Conservation (phyloP, 768 basidiomycete genomes). For the Boletus coccyginus region DNA sequence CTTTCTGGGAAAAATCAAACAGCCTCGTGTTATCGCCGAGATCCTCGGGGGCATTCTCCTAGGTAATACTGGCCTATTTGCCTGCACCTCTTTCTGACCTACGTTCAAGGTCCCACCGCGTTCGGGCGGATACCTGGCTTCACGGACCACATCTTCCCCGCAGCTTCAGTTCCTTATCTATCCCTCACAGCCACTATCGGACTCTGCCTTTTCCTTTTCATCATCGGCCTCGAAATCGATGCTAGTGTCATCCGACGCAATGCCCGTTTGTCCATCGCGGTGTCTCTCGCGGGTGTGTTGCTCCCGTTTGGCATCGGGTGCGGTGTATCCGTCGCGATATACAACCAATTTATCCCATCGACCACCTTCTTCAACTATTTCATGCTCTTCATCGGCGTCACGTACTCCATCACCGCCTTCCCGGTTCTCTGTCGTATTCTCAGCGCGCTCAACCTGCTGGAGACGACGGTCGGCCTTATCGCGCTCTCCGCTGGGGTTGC, state of each 20-base stretch:
- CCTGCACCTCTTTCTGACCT: conserved; percentile 54
- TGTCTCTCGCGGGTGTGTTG: conserved; percentile 79
- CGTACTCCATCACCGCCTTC: conserved; percentile 86
- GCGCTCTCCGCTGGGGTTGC: conserved; percentile 92
- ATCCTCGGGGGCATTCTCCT: conserved; percentile 88
- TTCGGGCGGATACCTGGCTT: conserved; percentile 88
- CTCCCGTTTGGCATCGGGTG: conserved; percentile 88
- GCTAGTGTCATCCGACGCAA: conserved; percentile 72
- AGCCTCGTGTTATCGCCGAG: conserved; percentile 93
- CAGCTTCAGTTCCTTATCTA: conserved; percentile 66
- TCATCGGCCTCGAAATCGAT: conserved; percentile 93
- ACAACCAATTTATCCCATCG: conserved; percentile 64
- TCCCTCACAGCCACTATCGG: conserved; percentile 89
- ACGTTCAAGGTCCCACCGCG: conserved; percentile 42
- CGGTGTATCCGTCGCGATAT: conserved; percentile 69
- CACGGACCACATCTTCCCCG: conserved; percentile 81
- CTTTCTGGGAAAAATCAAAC: conserved; percentile 64
- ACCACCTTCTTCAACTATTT: conserved; percentile 76
- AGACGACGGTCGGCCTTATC: conserved; percentile 90
- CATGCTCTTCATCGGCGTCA: conserved; percentile 91
- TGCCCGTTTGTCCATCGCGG: conserved; percentile 58
- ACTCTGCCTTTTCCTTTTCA: conserved; percentile 84
- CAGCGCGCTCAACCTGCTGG: conserved; percentile 84
- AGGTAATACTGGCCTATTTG: conserved; percentile 43
- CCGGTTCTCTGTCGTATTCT: conserved; percentile 89